Percentiles rank a stretch among this genome's conserved stretches.
Conservation (phyloP, 106 monocot genomes). For the Chionographis japonica region DNA sequence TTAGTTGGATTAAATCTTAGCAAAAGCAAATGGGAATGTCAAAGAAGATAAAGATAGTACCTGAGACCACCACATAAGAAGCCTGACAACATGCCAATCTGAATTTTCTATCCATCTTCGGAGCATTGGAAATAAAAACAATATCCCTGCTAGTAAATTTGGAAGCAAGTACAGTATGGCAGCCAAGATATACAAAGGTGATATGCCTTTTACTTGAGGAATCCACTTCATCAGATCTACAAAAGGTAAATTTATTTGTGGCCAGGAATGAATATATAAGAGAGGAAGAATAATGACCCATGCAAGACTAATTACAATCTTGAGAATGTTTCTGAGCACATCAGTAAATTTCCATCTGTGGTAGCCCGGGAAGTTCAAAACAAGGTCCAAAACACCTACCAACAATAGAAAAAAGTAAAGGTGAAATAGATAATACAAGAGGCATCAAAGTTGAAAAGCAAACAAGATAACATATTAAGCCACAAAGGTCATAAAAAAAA, state of each 20-base stretch:
- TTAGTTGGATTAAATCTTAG: too few relatives aligned
- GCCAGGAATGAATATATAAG: constrained; percentile 53
- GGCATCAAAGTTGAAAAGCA: too few relatives aligned
- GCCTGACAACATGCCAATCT: constrained; percentile 80
- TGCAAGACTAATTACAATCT: constrained; percentile 61
- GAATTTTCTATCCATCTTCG: constrained; percentile 92
- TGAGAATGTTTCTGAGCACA: constrained; percentile 78
- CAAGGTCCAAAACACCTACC: constrained; percentile 74
- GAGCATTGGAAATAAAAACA: constrained; percentile 91
- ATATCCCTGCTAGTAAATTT: constrained; percentile 52
- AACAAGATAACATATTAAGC: too few relatives aligned
- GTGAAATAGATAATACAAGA: too few relatives aligned
- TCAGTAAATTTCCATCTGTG: constrained; percentile 84
- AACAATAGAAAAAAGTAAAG: constrained; percentile 7
- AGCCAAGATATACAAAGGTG: constrained; percentile 78
- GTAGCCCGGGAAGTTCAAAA: constrained; percentile 92
- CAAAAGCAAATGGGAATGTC: too few relatives aligned
- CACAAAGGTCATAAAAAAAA: too few relatives aligned
- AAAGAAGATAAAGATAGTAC: constrained; percentile 24
- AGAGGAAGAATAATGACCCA: constrained; percentile 79
- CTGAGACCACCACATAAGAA: constrained; percentile 99
- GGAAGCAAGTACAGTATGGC: constrained; percentile 83
- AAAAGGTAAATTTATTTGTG: constrained; percentile 34
- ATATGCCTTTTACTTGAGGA: constrained; percentile 65
- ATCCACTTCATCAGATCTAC: constrained; percentile 55